A percentile compares a stretch with the other conserved stretches of the same genome.
These are phyloP conservation scores for Melocanna baccifera DNA, from an alignment of 176 grass and related monocot genomes.

Conservation along the genomic window DNA sequence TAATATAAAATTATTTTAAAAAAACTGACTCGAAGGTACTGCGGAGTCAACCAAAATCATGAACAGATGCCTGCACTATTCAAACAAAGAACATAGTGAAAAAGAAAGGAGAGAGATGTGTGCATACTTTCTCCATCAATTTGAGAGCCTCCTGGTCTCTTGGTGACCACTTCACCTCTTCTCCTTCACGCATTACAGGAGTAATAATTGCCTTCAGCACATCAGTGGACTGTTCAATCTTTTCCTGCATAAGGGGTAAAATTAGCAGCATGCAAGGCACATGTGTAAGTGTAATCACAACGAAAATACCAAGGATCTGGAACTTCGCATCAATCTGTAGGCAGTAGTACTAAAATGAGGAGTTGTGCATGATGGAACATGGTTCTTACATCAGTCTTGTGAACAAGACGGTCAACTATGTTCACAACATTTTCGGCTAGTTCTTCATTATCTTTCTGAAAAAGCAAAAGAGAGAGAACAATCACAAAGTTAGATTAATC, in stretches of 20 bases:
- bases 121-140: constrained; percentile 76
- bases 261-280: constrained; percentile 23
- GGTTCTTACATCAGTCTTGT: constrained; percentile 85
- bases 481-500: constrained; percentile 3
- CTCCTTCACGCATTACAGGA: constrained; percentile 61
- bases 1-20: not conserved
- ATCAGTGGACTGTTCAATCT: constrained; percentile 87
- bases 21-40: not conserved
- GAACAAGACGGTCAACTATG: constrained; percentile 86
- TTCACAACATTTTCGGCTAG: constrained; percentile 72
- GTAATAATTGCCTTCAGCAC: constrained; percentile 78
- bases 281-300: not conserved
- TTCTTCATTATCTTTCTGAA: constrained; percentile 93
- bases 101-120: not conserved
- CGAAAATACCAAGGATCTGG: not conserved
- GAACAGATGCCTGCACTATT: not conserved
- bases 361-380: not conserved
- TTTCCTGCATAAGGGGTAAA: constrained; percentile 56
- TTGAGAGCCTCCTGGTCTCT: constrained; percentile 56
- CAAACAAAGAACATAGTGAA: not conserved
- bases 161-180: constrained; percentile 79
- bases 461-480: not conserved
- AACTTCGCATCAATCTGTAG: not conserved
- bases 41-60: not conserved
- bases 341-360: not conserved